phyloP scores from a whole-genome alignment of 2,329 filamentous ascomycete genomes.

The Diplocarpon mali region DNA sequence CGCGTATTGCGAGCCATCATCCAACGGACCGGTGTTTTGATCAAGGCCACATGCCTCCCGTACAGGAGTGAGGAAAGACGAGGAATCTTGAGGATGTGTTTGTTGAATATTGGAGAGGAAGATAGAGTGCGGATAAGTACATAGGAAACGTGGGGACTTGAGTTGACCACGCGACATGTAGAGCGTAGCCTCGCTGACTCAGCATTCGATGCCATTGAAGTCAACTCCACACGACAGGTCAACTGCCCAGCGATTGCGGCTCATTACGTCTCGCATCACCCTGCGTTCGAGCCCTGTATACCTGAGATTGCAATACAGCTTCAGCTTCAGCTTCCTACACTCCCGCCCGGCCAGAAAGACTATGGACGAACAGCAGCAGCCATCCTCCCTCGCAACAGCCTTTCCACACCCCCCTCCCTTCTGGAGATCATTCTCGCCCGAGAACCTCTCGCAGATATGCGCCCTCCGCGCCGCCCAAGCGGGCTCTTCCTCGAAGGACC shows the following conservation, averaged over 20 bases:
- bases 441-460: constrained; percentile 54
- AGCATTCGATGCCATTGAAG: background rate
- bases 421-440: constrained; percentile 75
- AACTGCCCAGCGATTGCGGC: background rate
- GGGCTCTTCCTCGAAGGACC: background rate
- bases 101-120: background rate
- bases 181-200: background rate
- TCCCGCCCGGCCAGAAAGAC: background rate
- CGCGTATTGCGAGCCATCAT: constrained; percentile 16
- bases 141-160: background rate
- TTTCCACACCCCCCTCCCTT: constrained; percentile 85
- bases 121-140: background rate
- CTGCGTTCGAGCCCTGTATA: background rate
- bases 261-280: background rate
- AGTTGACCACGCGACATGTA: background rate
- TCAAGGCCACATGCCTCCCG: constrained; percentile 1
- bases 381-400: constrained; percentile 43
- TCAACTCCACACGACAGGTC: background rate
- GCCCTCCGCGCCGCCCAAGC: constrained; percentile 31
- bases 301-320: too few relatives aligned
- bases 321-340: too few relatives aligned
- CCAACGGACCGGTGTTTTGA: background rate
- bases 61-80: constrained; percentile 1
- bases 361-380: constrained; percentile 49
- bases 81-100: constrained; percentile 1